A percentile compares a stretch with the other conserved stretches of the same genome.
Conservation (phyloP, 129 eudicot species). For the Flaveria trinervia region DNA sequence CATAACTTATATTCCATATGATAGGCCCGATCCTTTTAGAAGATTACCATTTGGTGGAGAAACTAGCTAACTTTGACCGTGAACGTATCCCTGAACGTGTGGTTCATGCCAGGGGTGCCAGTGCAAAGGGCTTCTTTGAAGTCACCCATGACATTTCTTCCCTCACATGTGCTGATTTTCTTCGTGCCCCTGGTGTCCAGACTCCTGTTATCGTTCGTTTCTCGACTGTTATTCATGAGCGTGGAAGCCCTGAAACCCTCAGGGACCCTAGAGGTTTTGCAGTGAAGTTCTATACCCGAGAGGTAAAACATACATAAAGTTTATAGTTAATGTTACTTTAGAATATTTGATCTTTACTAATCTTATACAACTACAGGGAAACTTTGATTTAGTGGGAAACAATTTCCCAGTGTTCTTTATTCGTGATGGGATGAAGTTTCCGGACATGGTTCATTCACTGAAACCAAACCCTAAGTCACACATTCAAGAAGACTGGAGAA, state of each 20-base stretch:
- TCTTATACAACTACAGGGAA: slow-evolving; percentile 47
- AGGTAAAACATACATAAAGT: slow-evolving; percentile 39
- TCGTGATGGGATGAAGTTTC: slow-evolving; percentile 82
- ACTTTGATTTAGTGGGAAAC: slow-evolving; percentile 84
- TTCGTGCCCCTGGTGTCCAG: slow-evolving; percentile 82
- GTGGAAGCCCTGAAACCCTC: slow-evolving; percentile 85
- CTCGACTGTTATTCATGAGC: slow-evolving; percentile 86
- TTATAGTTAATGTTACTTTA: background rate
- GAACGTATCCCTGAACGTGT: slow-evolving; percentile 91
- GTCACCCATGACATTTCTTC: slow-evolving; percentile 50
- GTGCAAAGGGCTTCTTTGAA: slow-evolving; percentile 5
- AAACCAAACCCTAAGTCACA: slow-evolving; percentile 86
- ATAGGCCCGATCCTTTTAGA: slow-evolving; percentile 87
- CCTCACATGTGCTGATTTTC: slow-evolving; percentile 86
- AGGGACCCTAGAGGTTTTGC: slow-evolving; percentile 89
- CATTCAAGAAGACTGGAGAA: slow-evolving; percentile 67
- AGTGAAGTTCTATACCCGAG: slow-evolving; percentile 81
- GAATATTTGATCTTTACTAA: background rate
- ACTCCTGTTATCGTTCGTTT: slow-evolving; percentile 88
- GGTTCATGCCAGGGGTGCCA: slow-evolving; percentile 76
- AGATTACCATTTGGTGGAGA: slow-evolving; percentile 88
- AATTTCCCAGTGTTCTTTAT: slow-evolving; percentile 79
- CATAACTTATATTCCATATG: background rate
- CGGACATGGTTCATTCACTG: slow-evolving; percentile 81
- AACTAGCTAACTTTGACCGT: slow-evolving; percentile 74